Conservation (phyloP, 2,329 filamentous ascomycete genomes). For the Diplodia corticola region DNA sequence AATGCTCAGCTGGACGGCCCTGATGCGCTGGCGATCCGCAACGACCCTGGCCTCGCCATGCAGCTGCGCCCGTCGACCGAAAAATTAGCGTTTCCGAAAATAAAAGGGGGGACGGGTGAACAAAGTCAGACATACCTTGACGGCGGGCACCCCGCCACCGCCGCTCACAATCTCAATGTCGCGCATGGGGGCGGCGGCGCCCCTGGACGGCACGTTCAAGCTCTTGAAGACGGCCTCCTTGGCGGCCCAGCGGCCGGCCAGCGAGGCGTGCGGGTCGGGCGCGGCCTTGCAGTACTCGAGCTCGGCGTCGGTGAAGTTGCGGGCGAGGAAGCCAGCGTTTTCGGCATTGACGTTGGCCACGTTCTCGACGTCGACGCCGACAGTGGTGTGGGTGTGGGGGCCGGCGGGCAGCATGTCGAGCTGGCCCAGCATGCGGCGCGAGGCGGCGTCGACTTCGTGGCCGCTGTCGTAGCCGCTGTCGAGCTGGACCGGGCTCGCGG, state of each 20-base stretch:
- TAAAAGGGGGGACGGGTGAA: no score
- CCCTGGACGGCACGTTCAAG: neutral
- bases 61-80: no score
- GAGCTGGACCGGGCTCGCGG: neutral
- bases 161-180: slow-evolving; percentile 24
- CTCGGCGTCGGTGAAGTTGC: slow-evolving; percentile 24
- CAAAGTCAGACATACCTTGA: neutral
- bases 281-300: neutral
- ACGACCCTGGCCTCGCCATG: neutral
- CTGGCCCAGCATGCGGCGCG: no score
- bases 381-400: neutral
- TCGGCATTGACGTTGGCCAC: neutral
- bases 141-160: neutral
- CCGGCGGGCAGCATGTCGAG: neutral
- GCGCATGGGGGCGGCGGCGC: slow-evolving; percentile 22
- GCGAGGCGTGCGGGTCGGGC: slow-evolving; percentile 10
- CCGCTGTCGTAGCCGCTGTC: slow-evolving; percentile 6
- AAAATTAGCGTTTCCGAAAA: no score
- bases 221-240: slow-evolving; percentile 26
- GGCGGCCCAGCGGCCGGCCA: slow-evolving; percentile 23
- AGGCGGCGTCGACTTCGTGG: neutral
- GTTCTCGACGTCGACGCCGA: slow-evolving; percentile 7
- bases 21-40: neutral
- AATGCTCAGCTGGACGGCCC: neutral
- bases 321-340: slow-evolving; percentile 21